Conservation (phyloP, 371 early-diverging fungal species). For the Rhizopus sp. region DNA sequence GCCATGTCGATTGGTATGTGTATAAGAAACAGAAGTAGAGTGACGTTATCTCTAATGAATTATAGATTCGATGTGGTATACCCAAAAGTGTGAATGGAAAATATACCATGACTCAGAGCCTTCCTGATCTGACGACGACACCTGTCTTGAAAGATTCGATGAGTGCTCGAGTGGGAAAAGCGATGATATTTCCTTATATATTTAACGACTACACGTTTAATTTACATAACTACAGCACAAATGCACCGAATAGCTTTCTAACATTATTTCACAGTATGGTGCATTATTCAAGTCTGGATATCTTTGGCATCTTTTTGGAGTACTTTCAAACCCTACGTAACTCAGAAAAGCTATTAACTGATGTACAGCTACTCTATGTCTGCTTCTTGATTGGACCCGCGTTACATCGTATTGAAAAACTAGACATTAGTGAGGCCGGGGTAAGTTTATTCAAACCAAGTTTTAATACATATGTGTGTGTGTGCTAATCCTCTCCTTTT, state of each 20-base stretch:
- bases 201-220: conserved; percentile 67
- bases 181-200: conserved; percentile 53
- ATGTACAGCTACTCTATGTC: conserved; percentile 74
- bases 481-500: not conserved
- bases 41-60: not conserved
- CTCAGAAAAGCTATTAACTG: conserved; percentile 57
- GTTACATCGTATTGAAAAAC: conserved; percentile 71
- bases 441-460: conserved; percentile 21
- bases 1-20: conserved; percentile 52
- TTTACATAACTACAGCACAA: conserved; percentile 62
- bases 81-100: conserved; percentile 43
- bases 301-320: conserved; percentile 45
- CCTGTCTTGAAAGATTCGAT: conserved; percentile 38
- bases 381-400: conserved; percentile 75
- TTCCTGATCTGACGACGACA: conserved; percentile 42
- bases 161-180: conserved; percentile 44
- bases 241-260: conserved; percentile 63
- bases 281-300: conserved; percentile 65
- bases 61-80: conserved; percentile 53
- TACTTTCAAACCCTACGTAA: conserved; percentile 35
- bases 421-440: conserved; percentile 47
- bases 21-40: not conserved
- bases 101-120: conserved; percentile 36
- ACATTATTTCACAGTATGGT: conserved; percentile 64
- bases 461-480: too few relatives aligned